Percentiles rank a stretch among this genome's conserved stretches.
Evolutionary conservation across 768 basidiomycete species (phyloP).

Genomic region (Lentinula edodes): DNA sequence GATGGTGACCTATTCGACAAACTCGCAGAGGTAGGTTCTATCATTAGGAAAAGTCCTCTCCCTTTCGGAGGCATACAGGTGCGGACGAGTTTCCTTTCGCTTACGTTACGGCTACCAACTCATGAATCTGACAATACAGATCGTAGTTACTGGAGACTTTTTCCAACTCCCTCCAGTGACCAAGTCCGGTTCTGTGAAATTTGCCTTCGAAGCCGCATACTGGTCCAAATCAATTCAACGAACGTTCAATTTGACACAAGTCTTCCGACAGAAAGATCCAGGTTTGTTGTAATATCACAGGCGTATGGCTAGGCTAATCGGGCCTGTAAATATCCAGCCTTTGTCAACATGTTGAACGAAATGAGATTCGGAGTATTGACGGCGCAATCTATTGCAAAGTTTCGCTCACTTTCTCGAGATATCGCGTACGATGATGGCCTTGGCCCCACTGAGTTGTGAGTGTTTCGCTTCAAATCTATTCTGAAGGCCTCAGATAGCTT

Average conservation of each 20-base stretch:
- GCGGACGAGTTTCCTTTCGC: neutral
- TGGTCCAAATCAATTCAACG: slow-evolving; percentile 74
- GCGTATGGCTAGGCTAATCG: neutral
- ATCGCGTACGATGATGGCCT: slow-evolving; percentile 77
- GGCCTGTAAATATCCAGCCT: slow-evolving; percentile 42
- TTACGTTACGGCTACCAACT: neutral
- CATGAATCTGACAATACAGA: slow-evolving; percentile 29
- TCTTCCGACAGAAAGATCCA: slow-evolving; percentile 91
- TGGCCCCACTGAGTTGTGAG: slow-evolving; percentile 86
- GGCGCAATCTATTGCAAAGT: slow-evolving; percentile 57
- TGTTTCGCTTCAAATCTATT: neutral
- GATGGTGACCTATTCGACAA: slow-evolving; percentile 94
- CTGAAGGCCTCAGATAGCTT: neutral
- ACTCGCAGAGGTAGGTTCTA: slow-evolving; percentile 62
- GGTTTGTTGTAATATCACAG: slow-evolving; percentile 39
- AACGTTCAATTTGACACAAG: slow-evolving; percentile 90
- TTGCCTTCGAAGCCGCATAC: slow-evolving; percentile 83
- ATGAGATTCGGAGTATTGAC: slow-evolving; percentile 88
- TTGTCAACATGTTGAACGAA: slow-evolving; percentile 96
- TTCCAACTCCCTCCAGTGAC: slow-evolving; percentile 95
- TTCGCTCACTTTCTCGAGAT: slow-evolving; percentile 63
- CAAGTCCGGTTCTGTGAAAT: slow-evolving; percentile 62
- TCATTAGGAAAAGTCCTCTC: slow-evolving; percentile 50
- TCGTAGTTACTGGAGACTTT: slow-evolving; percentile 95
- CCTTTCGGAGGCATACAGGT: slow-evolving; percentile 97